Conservation (phyloP, 371 early-diverging fungal genomes). For the Mucor racemosus region DNA sequence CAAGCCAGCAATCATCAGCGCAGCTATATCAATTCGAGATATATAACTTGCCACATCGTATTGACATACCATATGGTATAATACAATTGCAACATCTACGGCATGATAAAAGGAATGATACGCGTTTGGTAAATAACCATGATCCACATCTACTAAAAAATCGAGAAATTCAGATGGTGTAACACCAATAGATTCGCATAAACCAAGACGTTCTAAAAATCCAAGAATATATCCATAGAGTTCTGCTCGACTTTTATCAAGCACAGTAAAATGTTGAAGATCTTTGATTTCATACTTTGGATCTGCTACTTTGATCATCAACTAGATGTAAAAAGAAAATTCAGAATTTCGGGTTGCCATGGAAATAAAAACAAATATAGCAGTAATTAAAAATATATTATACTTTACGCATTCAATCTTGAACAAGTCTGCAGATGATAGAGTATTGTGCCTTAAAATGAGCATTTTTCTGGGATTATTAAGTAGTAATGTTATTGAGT, state of each 20-base stretch:
- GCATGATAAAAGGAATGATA: constrained; percentile 93
- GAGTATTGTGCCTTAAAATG: constrained; percentile 26
- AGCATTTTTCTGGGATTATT: constrained; percentile 13
- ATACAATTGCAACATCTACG: constrained; percentile 82
- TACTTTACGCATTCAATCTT: constrained; percentile 30
- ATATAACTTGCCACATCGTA: constrained; percentile 67
- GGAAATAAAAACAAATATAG: not conserved
- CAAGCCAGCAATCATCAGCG: constrained; percentile 81
- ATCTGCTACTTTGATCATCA: constrained; percentile 48
- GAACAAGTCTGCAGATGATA: constrained; percentile 31
- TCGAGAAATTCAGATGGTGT: constrained; percentile 74
- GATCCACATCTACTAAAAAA: constrained; percentile 82
- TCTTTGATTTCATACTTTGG: constrained; percentile 25
- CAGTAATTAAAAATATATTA: not conserved
- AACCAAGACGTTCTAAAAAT: constrained; percentile 64
- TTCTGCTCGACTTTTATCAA: constrained; percentile 68
- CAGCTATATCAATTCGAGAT: constrained; percentile 71
- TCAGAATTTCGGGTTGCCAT: not conserved
- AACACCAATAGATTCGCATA: constrained; percentile 62
- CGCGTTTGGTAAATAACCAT: constrained; percentile 77
- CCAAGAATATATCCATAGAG: constrained; percentile 73
- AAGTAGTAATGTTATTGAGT: not conserved
- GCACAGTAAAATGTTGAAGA: constrained; percentile 66
- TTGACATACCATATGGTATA: constrained; percentile 74
- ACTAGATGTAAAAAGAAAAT: not conserved